Evolutionary conservation across 164 flowering plant genomes (phyloP).

Genomic region (Tetrastigma voinierianum): DNA sequence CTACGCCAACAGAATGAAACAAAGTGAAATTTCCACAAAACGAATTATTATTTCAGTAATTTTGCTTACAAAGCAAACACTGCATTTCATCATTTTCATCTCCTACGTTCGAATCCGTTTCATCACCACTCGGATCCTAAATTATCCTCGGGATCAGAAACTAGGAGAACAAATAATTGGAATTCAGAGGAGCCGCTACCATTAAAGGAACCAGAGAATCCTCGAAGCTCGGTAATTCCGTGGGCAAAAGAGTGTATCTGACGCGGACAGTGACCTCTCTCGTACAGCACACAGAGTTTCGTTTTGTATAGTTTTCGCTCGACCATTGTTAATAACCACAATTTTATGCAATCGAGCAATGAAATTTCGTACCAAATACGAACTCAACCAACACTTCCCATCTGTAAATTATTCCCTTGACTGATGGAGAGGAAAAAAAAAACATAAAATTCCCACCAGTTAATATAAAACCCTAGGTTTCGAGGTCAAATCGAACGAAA

Average conservation of each 20-base stretch:
- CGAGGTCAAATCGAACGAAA: not conserved
- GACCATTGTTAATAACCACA: conserved; percentile 28
- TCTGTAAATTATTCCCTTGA: no score
- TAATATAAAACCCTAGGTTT: not conserved
- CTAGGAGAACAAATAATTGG: not conserved
- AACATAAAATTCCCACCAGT: not conserved
- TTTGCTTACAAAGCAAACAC: no score
- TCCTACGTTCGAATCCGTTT: no score
- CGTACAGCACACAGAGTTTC: conserved; percentile 62
- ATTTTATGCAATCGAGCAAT: no score
- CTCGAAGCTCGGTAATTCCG: conserved; percentile 77
- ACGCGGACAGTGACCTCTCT: conserved; percentile 67
- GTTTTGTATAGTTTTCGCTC: conserved; percentile 71
- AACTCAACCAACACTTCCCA: no score
- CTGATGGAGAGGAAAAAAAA: not conserved
- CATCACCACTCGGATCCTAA: no score
- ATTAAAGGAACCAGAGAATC: conserved; percentile 37
- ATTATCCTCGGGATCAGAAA: not conserved
- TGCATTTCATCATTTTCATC: no score
- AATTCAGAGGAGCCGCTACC: conserved; percentile 28
- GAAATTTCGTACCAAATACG: no score
- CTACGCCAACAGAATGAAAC: no score
- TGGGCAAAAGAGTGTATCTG: conserved; percentile 80
- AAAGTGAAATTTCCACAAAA: no score
- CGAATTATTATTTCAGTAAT: no score